Base-by-base conservation (phyloP, 2,329 filamentous ascomycete genomes). In the Ophiostoma tasmaniense region DNA sequence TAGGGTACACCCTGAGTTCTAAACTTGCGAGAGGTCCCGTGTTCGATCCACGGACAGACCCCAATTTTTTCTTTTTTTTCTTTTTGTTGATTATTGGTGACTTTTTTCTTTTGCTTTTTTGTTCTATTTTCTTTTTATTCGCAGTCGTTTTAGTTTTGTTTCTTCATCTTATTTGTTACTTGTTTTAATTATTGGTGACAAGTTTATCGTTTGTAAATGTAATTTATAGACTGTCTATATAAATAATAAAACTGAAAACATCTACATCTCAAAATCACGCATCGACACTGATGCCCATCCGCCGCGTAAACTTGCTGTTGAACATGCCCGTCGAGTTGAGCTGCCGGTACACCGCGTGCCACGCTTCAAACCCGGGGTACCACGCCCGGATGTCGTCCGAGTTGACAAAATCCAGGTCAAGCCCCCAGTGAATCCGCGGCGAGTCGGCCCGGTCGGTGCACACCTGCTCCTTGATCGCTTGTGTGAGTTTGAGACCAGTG, bases 1-100 rank as follows among this genome's bases (percentile, higher is more conserved):
- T 86, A 86, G 84, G 84, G 84, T 78, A 28, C 66, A 67, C 66
- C 66, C 66, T 67, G 64, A 65, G 64, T 65, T 65, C 14, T 45
- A n/a, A 45, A 65, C 64, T 65, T 65, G 64, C 64, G 64, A 65
- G 64, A 65, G 64, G 64, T 65, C 64, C 64, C 64, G 64, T 65
- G 64, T 65, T 65, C 64, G 64, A 65, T 65, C 64, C 64, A 65
- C 64, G 64, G 33, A 65, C 64, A 65, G 64, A n/a, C 66, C 66
- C 50, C 64, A 66, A 66, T 28, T 45, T 45, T 42, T 39, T 61
- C 11, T 0, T 6, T 25, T 11, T 66, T 65, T 45, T 42, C 14
- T 13, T 14, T 17, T 33, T 35, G 3, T n/a, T 11, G 13, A 10
- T 50, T 35, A n/a, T n/a, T 42, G n/a, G 7, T 22, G 2, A n/a